Evolutionary conservation across 257 asterid species (phyloP), one percentile per base, ranked within the genome.

Genomic region (Nicotiana noctiflora): DNA sequence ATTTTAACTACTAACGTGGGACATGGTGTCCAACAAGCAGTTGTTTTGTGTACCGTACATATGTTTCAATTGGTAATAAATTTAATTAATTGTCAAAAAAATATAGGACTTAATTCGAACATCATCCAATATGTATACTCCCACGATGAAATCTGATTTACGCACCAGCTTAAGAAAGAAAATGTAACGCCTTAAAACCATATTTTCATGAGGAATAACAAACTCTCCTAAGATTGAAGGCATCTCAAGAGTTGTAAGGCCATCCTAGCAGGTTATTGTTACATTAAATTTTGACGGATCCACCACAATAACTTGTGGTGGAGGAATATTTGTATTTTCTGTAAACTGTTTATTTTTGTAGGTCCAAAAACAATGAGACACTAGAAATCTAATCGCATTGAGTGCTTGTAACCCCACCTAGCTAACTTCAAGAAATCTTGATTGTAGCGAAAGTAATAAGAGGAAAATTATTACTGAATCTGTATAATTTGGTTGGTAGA

Each of bases 311-410:
- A 19, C 40, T 46, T 23, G 78, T 74, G 78, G 78, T 14, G 78
- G 60, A 46, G 78, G 78, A 49, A 14, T 49, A 8, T 0, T 23
- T 23, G 62, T 4, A 74, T 14, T 40, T 51, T 51, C 56, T 51
- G 56, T 51, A 12, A 3, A 51, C 6, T 51, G 18, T 40, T 12
- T 23, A 49, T 44, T 13, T 72, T 46, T 46, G 44, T 74, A 74
- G 79, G 61, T 74, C 79, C 79, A 74, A 74, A 74, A 49, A 46
- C 78, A 23, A 9, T 70, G 34, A 72, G 21, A 74, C 61, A 25
- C 61, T 74, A 74, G 59, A 70, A 44, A 46, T 74, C 4, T 74
- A 23, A 46, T 21, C 25, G 79, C 61, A 74, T 74, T 74, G 44
- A 74, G 17, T 74, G 37, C 79, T 74, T 74, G 61, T 14, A 49